Base-by-base conservation (phyloP, 306 rosid genomes). In the Astragalus glycyphyllos region DNA sequence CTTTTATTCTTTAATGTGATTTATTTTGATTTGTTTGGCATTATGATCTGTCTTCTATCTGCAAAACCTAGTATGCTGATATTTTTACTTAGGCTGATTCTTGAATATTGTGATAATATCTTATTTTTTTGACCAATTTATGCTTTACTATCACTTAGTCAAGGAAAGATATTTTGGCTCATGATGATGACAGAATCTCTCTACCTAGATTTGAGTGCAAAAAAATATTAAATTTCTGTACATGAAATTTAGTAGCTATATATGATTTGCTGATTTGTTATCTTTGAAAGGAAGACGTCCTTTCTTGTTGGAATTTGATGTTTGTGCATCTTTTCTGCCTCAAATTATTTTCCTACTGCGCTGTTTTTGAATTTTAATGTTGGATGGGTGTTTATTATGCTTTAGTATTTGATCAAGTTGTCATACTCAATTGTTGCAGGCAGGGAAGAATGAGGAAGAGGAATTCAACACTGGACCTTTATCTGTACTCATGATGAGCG, bases 401-500 rank as follows among this genome's bases (percentile, higher is more conserved):
- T 5, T 34, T 13, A 42, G 4, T 42, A 46, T 58, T 1, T 58
- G 14, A 32, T 12, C 48, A 4, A 54, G 11, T 32, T 76, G 13
- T 10, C 14, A 35, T 44, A 13, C 32, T 11, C 48, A 6, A 15
- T 64, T 76, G 7, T 5, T 46, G 14, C 81, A 90, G 92, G 59
- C 34, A 5, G 50, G 37, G 16, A 93, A 87, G 86, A 90, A 80
- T 7, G 96, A 88, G 80, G 98, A 88, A 58, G 98, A 93, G 72
- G 98, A 93, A 34, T 93, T 93, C 50, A 93, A 87, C 74, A 90
- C 97, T 1, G 98, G 97, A 2, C 98, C 97, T 4, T 84, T 94
- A 2, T 94, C 97, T 42, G 87, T 94, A 55, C 96, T 94, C 14
- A 88, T 85, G 97, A 87, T 90, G 96, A 93, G 97, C 80, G 98